Conservation (phyloP, 305 asterid genomes). For the Solanum hybrid region DNA sequence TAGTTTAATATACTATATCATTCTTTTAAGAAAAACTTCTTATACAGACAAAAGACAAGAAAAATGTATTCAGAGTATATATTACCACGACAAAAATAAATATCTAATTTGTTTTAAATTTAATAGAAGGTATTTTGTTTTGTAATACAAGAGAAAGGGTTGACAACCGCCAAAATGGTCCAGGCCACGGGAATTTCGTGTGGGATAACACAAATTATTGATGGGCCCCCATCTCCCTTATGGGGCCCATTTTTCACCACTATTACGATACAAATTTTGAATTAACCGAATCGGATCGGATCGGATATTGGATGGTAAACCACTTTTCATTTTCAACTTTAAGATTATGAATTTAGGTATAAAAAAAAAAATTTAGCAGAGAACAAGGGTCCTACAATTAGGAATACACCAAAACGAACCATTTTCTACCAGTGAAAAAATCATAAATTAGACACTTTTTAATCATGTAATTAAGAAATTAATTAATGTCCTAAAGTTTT, state of each 20-base stretch:
- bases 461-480: background rate
- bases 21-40: background rate
- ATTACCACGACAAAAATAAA: background rate
- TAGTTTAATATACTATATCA: background rate
- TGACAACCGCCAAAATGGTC: conserved; percentile 54
- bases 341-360: no score
- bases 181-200: conserved; percentile 49
- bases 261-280: background rate
- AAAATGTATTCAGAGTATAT: background rate
- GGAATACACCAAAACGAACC: background rate
- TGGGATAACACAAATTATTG: conserved; percentile 6
- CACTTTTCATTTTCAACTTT: no score
- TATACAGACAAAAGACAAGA: background rate
- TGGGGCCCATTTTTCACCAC: background rate
- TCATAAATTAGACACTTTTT: background rate
- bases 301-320: no score
- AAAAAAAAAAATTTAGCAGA: no score
- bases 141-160: background rate
- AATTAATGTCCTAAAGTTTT: background rate
- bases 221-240: conserved; percentile 7
- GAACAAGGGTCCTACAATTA: background rate
- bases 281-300: no score
- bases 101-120: background rate
- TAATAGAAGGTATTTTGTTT: background rate
- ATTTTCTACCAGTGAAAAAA: background rate